These are phyloP conservation scores for Neonectria neomacrospora DNA, from an alignment of 2,329 filamentous ascomycete species.

Conservation along the genomic window DNA sequence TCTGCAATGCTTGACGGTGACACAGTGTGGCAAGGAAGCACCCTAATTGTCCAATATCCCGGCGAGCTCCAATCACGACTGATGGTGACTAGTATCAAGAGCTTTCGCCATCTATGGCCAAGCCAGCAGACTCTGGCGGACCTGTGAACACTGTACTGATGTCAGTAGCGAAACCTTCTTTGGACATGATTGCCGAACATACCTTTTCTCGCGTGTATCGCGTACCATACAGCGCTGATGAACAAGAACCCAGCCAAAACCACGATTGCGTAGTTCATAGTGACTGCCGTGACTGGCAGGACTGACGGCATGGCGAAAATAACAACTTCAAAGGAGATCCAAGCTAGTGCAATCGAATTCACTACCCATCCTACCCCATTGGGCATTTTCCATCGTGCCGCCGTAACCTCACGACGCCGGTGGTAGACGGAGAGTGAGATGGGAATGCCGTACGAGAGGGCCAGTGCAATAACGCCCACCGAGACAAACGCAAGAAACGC, in stretches of 20 bases:
- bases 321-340: conserved; percentile 77
- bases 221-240: conserved; percentile 71
- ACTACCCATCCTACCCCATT: conserved; percentile 71
- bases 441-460: conserved; percentile 78
- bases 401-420: conserved; percentile 68
- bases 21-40: neutral
- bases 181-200: neutral
- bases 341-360: conserved; percentile 72
- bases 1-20: neutral
- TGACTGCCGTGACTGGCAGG: conserved; percentile 64
- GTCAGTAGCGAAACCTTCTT: neutral
- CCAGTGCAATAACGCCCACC: conserved; percentile 82
- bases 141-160: conserved; percentile 34
- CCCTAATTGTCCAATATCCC: neutral
- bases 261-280: conserved; percentile 76
- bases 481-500: conserved; percentile 84
- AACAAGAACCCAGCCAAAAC: conserved; percentile 71
- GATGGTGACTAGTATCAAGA: too few species aligned
- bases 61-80: too few species aligned
- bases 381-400: conserved; percentile 75
- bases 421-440: conserved; percentile 77
- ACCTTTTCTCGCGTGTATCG: conserved; percentile 56
- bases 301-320: conserved; percentile 80
- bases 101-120: conserved; percentile 5
- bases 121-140: conserved; percentile 38